Conservation (phyloP, 2,329 filamentous ascomycete genomes). For the Exophiala aquamarina region DNA sequence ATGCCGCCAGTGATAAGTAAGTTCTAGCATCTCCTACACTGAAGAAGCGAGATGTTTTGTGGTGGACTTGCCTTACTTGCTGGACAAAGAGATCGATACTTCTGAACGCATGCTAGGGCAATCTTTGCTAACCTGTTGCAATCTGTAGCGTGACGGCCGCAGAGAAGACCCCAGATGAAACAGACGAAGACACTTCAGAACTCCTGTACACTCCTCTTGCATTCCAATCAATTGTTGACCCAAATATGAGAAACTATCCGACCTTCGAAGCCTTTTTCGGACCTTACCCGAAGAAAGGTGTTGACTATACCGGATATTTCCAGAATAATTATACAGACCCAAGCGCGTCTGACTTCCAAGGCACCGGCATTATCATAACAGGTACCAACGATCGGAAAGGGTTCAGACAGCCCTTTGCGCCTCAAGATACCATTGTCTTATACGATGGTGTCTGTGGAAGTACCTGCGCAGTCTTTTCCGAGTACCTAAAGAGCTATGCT, state of each 20-base stretch:
- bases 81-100: no score
- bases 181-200: slow-evolving; percentile 32
- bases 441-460: slow-evolving; percentile 59
- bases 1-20: slow-evolving; percentile 23
- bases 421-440: slow-evolving; percentile 52
- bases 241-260: slow-evolving; percentile 37
- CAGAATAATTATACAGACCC: slow-evolving; percentile 51
- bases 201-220: slow-evolving; percentile 35
- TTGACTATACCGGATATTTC: slow-evolving; percentile 58
- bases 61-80: no score
- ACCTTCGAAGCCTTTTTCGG: slow-evolving; percentile 46
- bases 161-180: slow-evolving; percentile 22
- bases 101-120: no score
- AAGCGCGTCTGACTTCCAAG: slow-evolving; percentile 34
- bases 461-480: slow-evolving; percentile 58
- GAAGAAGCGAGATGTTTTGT: no score
- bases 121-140: no score
- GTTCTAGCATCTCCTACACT: no score
- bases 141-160: slow-evolving; percentile 14
- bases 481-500: slow-evolving; percentile 54
- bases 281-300: slow-evolving; percentile 43
- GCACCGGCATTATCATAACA: slow-evolving; percentile 39
- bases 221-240: slow-evolving; percentile 31
- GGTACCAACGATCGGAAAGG: slow-evolving; percentile 52
- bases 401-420: slow-evolving; percentile 52